phyloP scores from a whole-genome alignment of 345 rosid genomes.

The Sisymbrium altissimum region DNA sequence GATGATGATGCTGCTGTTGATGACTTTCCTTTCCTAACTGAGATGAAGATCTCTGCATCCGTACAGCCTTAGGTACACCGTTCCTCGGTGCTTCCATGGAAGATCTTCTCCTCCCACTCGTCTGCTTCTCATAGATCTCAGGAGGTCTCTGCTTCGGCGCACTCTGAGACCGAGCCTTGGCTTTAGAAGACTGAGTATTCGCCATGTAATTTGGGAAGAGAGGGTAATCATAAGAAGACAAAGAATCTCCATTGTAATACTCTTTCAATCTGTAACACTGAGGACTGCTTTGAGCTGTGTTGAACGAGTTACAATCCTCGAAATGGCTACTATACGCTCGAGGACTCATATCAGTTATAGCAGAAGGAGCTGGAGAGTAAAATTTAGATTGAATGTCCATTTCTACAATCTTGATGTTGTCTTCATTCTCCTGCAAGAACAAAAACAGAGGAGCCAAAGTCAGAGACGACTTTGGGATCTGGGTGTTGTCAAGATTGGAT shows the following conservation, averaged over 20 bases:
- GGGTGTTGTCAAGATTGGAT: slow-evolving; percentile 21
- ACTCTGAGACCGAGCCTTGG: slow-evolving; percentile 76
- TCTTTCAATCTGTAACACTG: slow-evolving; percentile 42
- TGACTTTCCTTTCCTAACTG: slow-evolving; percentile 47
- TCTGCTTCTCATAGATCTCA: slow-evolving; percentile 67
- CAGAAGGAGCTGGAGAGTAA: slow-evolving; percentile 62
- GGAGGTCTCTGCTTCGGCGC: slow-evolving; percentile 78
- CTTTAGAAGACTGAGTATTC: slow-evolving; percentile 73
- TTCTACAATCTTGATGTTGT: slow-evolving; percentile 79
- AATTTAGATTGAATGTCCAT: slow-evolving; percentile 56
- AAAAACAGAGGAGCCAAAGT: slow-evolving; percentile 15
- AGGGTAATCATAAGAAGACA: slow-evolving; percentile 60
- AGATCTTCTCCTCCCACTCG: slow-evolving; percentile 50
- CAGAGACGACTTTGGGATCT: slow-evolving; percentile 16
- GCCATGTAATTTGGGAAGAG: slow-evolving; percentile 85
- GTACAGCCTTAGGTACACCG: slow-evolving; percentile 59
- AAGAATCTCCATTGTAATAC: slow-evolving; percentile 42
- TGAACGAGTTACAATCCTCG: slow-evolving; percentile 58
- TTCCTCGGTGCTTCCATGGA: slow-evolving; percentile 65
- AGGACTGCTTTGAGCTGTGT: slow-evolving; percentile 68
- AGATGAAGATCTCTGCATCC: slow-evolving; percentile 95
- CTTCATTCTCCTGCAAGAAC: slow-evolving; percentile 58
- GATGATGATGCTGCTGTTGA: slow-evolving; percentile 32
- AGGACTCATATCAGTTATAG: slow-evolving; percentile 70
- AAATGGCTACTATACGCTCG: slow-evolving; percentile 69